These are phyloP conservation scores for Solanum hybrid DNA, from an alignment of 305 asterid species.

Conservation along the genomic window DNA sequence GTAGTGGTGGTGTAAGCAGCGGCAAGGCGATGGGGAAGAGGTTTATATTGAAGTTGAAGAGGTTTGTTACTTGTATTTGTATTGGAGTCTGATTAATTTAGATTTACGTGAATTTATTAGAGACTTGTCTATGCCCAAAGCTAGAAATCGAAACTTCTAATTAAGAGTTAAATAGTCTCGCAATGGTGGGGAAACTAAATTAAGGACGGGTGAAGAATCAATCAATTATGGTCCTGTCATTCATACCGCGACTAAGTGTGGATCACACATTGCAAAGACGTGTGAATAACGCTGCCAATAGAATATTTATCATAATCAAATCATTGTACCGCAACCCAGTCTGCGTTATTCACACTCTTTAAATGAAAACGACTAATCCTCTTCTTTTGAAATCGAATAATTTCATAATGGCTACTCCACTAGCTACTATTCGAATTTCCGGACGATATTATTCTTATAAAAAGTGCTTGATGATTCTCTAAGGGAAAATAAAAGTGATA, in stretches of 20 bases:
- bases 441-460: not conserved
- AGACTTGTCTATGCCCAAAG: accelerated
- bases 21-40: not conserved
- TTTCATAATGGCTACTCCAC: not conserved
- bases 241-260: accelerated
- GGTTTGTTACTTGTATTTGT: too few relatives aligned
- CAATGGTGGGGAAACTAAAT: not conserved
- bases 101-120: not conserved
- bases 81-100: not conserved
- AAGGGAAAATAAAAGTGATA: too few relatives aligned
- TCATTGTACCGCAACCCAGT: not conserved
- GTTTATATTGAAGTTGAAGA: not conserved
- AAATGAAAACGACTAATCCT: not conserved
- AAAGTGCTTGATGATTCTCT: not conserved
- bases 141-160: not conserved
- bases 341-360: too few relatives aligned
- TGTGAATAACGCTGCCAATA: not conserved
- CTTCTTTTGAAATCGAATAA: not conserved
- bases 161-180: not conserved
- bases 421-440: not conserved
- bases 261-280: not conserved
- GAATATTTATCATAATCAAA: not conserved
- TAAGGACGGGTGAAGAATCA: not conserved
- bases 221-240: not conserved
- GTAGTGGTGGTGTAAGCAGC: not conserved